Conservation (phyloP, 2,329 filamentous ascomycete species). For the Botrytis aclada region DNA sequence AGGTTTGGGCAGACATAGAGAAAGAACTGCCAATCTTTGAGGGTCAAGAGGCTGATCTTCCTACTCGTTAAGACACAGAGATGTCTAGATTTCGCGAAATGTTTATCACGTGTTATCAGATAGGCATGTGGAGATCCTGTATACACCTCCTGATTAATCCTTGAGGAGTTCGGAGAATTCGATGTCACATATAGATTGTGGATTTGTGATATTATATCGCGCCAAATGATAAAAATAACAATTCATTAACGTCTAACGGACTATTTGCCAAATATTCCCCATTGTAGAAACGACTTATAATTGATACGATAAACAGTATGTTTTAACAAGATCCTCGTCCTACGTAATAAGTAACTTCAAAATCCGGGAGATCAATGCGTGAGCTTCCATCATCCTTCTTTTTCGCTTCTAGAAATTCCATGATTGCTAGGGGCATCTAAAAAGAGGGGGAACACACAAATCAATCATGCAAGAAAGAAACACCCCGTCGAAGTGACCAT, state of each 20-base stretch:
- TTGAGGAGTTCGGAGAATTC: neutral
- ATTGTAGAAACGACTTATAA: neutral
- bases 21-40: conserved; percentile 80
- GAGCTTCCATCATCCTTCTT: neutral
- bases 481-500: neutral
- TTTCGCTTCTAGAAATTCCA: conserved; percentile 7
- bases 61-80: conserved; percentile 22
- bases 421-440: neutral
- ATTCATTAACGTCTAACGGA: neutral
- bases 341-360: neutral
- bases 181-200: neutral
- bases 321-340: neutral
- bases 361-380: neutral
- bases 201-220: neutral
- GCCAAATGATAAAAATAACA: neutral
- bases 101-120: neutral
- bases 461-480: neutral
- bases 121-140: conserved; percentile 6
- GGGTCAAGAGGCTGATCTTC: conserved; percentile 57
- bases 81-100: neutral
- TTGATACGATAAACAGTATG: neutral
- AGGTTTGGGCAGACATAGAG: conserved; percentile 67
- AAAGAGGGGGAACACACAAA: neutral
- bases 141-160: neutral
- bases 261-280: too few species aligned